Base-by-base conservation (phyloP, 1,284 basidiomycete genomes). In the Leccinum pachyderme region DNA sequence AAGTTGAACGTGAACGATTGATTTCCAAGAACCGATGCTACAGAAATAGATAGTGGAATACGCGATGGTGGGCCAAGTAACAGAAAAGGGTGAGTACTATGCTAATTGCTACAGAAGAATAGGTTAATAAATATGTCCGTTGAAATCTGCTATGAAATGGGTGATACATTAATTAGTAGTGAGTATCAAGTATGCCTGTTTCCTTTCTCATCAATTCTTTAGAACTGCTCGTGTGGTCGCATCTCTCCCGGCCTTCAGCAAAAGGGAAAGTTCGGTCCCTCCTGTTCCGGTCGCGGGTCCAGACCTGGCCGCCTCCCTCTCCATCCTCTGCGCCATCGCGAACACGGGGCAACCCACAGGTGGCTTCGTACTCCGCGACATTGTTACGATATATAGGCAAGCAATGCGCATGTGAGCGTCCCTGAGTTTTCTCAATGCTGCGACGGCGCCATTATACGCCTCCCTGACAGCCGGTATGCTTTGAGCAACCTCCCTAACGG, bases 391-490 rank as follows among this genome's bases (percentile, higher is more conserved):
- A 72, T 96, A 97, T 50, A 93, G 76, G 63, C 86, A 89, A 25
- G 91, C 95, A 47, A 97, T 82, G 55, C 88, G 84, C 79, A 98
- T 93, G 72, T 98, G 96, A 57, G 82, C 80, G 67, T 95, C 91
- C 53, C 95, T 80, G 66, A 98, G 81, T 53, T 78, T 78, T 72
- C 93, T 93, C 68, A 98, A 74, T 4, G 93, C 83, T 53, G 78
- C 75, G 29, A 97, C 84, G 3, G 88, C 89, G 25, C 75, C 73
- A 70, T 98, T 91, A 72, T 95, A 98, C 27, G 89, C 82, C 44
- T 84, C 83, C 31, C 79, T 80, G 35, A 91, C 72, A 3, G 77
- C 74, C 4, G 85, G 81, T 4, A 76, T 82, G 49, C 72, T 68
- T 55, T 77, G 75, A 1, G 83, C 87, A 27, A 86, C 70, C 47